Conservation (phyloP, 768 basidiomycete species). For the Auricularia sp. region DNA sequence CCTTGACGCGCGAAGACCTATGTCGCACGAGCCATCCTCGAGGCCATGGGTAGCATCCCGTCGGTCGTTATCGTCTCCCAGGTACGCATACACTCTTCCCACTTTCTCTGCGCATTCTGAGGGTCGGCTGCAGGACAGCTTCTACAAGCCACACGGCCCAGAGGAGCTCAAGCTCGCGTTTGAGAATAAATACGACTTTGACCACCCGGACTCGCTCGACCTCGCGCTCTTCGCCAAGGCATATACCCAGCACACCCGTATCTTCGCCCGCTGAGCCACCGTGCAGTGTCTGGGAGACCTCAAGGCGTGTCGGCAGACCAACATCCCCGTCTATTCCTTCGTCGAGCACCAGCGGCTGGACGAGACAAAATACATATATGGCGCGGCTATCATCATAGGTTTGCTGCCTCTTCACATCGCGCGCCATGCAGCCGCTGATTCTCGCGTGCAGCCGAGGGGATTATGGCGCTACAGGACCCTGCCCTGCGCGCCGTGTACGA, state of each 20-base stretch:
- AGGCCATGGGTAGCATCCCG: slow-evolving; percentile 71
- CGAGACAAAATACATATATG: slow-evolving; percentile 83
- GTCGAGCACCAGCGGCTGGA: slow-evolving; percentile 71
- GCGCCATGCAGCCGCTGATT: neutral
- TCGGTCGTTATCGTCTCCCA: slow-evolving; percentile 87
- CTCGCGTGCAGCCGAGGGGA: slow-evolving; percentile 61
- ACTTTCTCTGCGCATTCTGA: slow-evolving; percentile 2
- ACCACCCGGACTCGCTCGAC: slow-evolving; percentile 90
- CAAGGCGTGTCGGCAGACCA: slow-evolving; percentile 70
- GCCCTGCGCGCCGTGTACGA: slow-evolving; percentile 75
- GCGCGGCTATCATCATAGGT: slow-evolving; percentile 83
- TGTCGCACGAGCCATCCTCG: slow-evolving; percentile 74
- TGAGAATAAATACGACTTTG: slow-evolving; percentile 71
- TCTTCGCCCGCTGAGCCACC: neutral
- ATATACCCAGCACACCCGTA: slow-evolving; percentile 26
- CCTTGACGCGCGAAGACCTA: slow-evolving; percentile 45
- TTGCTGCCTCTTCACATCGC: slow-evolving; percentile 17
- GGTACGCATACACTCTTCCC: slow-evolving; percentile 25
- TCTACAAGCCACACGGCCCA: slow-evolving; percentile 72
- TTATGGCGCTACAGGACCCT: slow-evolving; percentile 80
- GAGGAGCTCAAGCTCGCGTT: slow-evolving; percentile 81
- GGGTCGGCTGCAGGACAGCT: slow-evolving; percentile 62
- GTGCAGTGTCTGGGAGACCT: slow-evolving; percentile 73
- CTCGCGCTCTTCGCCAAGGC: slow-evolving; percentile 72
- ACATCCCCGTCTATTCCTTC: slow-evolving; percentile 95